Evolutionary conservation across 2,329 filamentous ascomycete species (phyloP).

Genomic region (Aspergillus awamori): DNA sequence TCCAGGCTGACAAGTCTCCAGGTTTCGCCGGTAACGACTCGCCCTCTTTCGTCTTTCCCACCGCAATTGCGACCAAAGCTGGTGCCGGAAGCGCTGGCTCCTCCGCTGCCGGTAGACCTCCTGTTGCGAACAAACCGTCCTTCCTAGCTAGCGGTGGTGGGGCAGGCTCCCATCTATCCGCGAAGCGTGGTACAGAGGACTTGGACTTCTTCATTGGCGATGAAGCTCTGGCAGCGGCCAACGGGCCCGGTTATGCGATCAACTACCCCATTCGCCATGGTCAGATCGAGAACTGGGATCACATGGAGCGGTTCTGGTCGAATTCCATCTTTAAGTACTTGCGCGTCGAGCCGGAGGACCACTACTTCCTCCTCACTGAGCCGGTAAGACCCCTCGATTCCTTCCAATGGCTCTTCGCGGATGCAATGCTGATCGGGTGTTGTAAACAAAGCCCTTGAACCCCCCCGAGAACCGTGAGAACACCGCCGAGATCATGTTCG

Average conservation of each 20-base stretch:
- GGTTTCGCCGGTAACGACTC: constrained; percentile 99
- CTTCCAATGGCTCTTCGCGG: neutral
- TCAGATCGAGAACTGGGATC: constrained; percentile 99
- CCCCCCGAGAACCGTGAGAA: constrained; percentile 98
- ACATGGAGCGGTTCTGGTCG: constrained; percentile 99
- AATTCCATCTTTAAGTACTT: constrained; percentile 99
- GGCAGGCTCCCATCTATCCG: constrained; percentile 76
- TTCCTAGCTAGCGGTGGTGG: constrained; percentile 92
- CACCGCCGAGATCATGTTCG: constrained; percentile 99
- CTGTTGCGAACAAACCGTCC: constrained; percentile 91
- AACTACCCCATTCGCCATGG: constrained; percentile 98
- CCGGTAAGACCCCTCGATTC: constrained; percentile 63
- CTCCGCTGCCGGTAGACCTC: constrained; percentile 83
- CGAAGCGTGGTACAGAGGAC: constrained; percentile 95
- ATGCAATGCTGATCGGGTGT: neutral
- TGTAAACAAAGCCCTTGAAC: constrained; percentile 74
- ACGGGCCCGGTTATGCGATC: constrained; percentile 89
- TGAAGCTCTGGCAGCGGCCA: constrained; percentile 82
- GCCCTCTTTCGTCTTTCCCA: constrained; percentile 98
- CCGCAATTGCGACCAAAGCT: constrained; percentile 94
- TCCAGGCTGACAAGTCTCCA: constrained; percentile 50
- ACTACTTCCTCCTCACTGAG: constrained; percentile 97
- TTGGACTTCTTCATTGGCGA: constrained; percentile 99
- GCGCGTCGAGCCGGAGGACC: constrained; percentile 95
- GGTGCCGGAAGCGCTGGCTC: constrained; percentile 67